A percentile compares a stretch with the other conserved stretches of the same genome.
phyloP scores from a whole-genome alignment of 257 asterid species.

The Nicotiana obtusifolia region DNA sequence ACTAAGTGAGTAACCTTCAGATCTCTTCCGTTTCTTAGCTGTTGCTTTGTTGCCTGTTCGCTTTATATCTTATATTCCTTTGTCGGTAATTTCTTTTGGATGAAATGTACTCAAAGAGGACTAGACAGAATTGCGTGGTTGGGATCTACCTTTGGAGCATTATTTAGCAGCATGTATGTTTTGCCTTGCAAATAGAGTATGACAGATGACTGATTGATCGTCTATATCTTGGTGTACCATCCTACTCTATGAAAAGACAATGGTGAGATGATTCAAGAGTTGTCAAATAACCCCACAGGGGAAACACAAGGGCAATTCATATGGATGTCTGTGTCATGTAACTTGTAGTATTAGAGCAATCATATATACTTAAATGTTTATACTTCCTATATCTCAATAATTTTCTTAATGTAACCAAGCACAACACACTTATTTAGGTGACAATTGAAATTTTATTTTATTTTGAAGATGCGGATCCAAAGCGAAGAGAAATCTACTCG shows the following conservation, averaged over 20 bases:
- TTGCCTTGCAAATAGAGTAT: not conserved
- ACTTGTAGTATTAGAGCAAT: no score
- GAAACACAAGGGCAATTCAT: no score
- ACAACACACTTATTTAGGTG: no score
- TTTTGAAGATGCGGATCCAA: no score
- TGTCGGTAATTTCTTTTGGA: not conserved
- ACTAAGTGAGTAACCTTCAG: slow-evolving; percentile 52
- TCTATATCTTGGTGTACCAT: no score
- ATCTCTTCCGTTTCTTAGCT: not conserved
- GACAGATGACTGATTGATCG: not conserved
- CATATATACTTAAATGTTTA: no score
- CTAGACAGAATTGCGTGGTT: not conserved
- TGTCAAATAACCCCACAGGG: no score
- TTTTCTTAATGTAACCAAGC: no score
- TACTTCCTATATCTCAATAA: no score
- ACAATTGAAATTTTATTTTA: no score
- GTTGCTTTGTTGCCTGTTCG: not conserved
- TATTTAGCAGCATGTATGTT: not conserved
- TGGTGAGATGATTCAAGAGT: not conserved
- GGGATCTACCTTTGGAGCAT: not conserved
- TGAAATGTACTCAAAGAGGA: not conserved
- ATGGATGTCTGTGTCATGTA: no score
- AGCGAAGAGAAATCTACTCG: no score
- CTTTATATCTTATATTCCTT: not conserved
- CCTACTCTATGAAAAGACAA: not conserved